A percentile compares a stretch with the other conserved stretches of the same genome.
Conservation (phyloP, 148 eudicot genomes). For the Gaultheria prostrata region DNA sequence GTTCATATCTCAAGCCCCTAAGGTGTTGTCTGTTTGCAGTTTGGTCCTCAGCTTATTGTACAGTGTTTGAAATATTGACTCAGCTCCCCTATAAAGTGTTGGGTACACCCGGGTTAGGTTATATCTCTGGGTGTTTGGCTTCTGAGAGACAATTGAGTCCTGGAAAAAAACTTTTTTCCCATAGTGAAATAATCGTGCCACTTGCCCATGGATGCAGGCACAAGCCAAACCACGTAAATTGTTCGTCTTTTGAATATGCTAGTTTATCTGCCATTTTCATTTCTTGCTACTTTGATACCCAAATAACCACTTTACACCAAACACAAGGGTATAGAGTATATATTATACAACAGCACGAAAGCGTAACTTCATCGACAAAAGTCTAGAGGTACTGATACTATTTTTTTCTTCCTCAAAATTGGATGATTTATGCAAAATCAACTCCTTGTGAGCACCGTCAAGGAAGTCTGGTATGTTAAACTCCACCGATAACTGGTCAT, state of each 20-base stretch:
- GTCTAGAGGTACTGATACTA: background rate
- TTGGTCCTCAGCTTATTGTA: too few relatives aligned
- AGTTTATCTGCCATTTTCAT: slow-evolving; percentile 3
- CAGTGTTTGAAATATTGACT: background rate
- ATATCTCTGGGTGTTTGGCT: background rate
- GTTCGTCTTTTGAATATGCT: slow-evolving; percentile 1
- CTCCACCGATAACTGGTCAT: background rate
- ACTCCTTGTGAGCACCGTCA: background rate
- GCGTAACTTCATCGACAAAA: background rate
- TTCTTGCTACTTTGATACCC: background rate
- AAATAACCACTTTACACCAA: background rate
- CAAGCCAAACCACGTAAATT: background rate
- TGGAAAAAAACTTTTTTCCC: background rate
- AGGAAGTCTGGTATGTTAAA: background rate
- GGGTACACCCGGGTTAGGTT: background rate
- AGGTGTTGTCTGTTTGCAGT: background rate
- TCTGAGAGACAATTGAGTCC: background rate
- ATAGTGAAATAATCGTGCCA: background rate
- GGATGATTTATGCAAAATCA: background rate
- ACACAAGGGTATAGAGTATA: background rate
- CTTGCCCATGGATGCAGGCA: background rate
- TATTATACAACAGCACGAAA: background rate
- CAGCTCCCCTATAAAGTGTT: background rate
- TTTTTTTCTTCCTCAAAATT: background rate
- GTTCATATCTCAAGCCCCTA: background rate